Conservation (phyloP, 2,329 filamentous ascomycete genomes). For the Aspergillus eucalypticola region DNA sequence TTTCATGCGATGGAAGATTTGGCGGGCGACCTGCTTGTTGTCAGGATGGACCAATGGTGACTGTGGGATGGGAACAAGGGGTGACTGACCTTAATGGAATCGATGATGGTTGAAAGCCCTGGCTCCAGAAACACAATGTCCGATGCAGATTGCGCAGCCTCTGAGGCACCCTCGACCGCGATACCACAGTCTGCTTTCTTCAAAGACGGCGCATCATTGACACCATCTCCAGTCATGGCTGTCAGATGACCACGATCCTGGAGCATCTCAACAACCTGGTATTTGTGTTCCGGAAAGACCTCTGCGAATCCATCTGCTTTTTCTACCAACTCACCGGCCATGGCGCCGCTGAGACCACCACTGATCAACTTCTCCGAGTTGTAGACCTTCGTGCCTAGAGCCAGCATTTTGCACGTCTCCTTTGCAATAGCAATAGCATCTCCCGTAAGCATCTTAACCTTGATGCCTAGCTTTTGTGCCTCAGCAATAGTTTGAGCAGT, state of each 20-base stretch:
- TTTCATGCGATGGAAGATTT: slow-evolving; percentile 79
- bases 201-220: slow-evolving; percentile 71
- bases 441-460: slow-evolving; percentile 80
- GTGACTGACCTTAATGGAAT: slow-evolving; percentile 57
- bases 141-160: slow-evolving; percentile 70
- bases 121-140: slow-evolving; percentile 75
- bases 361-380: slow-evolving; percentile 76
- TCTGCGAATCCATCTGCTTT: slow-evolving; percentile 72
- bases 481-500: slow-evolving; percentile 76
- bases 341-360: slow-evolving; percentile 72
- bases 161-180: slow-evolving; percentile 69
- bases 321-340: slow-evolving; percentile 64
- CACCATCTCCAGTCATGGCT: slow-evolving; percentile 76
- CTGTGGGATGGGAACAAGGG: neutral
- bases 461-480: slow-evolving; percentile 72
- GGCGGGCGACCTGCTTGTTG: slow-evolving; percentile 59
- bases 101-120: slow-evolving; percentile 69
- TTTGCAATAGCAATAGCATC: slow-evolving; percentile 78
- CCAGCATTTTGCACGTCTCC: slow-evolving; percentile 80
- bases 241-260: slow-evolving; percentile 72
- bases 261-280: slow-evolving; percentile 73
- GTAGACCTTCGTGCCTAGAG: slow-evolving; percentile 77
- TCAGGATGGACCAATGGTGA: neutral
- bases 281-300: slow-evolving; percentile 75
- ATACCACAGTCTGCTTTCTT: slow-evolving; percentile 77